phyloP scores from a whole-genome alignment of 805 yeast genomes.

The Candida adriatica region DNA sequence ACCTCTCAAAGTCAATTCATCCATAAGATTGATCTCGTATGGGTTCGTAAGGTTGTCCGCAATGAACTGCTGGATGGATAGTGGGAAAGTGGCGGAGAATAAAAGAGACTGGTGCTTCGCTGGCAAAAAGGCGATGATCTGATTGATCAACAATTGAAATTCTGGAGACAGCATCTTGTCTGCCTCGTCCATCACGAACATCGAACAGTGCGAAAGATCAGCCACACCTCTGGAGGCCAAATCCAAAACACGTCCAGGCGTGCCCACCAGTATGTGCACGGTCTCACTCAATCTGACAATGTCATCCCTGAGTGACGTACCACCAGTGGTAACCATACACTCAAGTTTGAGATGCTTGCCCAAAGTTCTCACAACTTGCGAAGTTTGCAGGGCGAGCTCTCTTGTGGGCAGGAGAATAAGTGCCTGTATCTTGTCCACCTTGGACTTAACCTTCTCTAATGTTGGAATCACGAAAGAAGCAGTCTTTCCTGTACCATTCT shows the following conservation, averaged over 20 bases:
- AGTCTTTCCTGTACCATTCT: constrained; percentile 98
- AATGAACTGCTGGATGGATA: constrained; percentile 89
- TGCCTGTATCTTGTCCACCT: constrained; percentile 79
- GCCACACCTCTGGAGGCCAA: constrained; percentile 85
- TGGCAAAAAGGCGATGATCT: constrained; percentile 78
- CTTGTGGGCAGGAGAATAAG: constrained; percentile 94
- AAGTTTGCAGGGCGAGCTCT: constrained; percentile 95
- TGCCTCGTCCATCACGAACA: constrained; percentile 97
- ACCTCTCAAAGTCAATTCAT: constrained; percentile 92
- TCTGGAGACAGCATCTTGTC: constrained; percentile 93
- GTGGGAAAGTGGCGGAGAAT: constrained; percentile 94
- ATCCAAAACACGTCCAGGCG: constrained; percentile 96
- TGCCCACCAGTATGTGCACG: constrained; percentile 92
- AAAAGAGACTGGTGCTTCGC: constrained; percentile 73
- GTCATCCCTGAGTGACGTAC: constrained; percentile 90
- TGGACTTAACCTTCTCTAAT: constrained; percentile 82
- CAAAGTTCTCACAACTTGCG: constrained; percentile 92
- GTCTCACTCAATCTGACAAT: constrained; percentile 87
- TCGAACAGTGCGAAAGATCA: constrained; percentile 76
- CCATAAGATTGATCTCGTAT: constrained; percentile 95
- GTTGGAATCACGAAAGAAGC: constrained; percentile 96
- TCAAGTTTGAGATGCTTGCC: constrained; percentile 90
- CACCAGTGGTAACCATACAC: constrained; percentile 98
- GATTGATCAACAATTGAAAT: constrained; percentile 81
- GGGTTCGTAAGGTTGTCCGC: constrained; percentile 85